phyloP scores from a whole-genome alignment of 2,329 filamentous ascomycete genomes.

The Ascochyta clinopodiicola region DNA sequence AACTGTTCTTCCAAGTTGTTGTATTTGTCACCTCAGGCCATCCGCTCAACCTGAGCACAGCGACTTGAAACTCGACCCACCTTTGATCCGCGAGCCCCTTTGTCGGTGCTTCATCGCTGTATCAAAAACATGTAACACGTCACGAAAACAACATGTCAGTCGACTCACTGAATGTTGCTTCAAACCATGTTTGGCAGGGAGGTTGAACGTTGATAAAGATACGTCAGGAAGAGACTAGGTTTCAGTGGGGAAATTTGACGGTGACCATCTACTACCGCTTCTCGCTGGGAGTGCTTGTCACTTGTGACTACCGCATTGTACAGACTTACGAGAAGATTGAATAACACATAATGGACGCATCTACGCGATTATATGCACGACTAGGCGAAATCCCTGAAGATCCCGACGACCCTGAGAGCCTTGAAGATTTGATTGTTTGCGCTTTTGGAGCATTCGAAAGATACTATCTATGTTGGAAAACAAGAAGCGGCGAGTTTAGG shows the following conservation, averaged over 20 bases:
- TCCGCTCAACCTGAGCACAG: neutral
- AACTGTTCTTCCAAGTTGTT: neutral
- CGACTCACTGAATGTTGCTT: constrained; percentile 4
- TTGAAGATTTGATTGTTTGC: constrained; percentile 48
- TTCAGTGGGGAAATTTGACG: neutral
- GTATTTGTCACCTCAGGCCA: neutral
- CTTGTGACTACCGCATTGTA: neutral
- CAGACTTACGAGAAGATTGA: neutral
- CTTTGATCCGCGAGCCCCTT: constrained; percentile 16
- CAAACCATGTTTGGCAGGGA: neutral
- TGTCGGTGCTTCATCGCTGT: constrained; percentile 24
- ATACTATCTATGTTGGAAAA: constrained; percentile 52
- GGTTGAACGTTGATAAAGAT: neutral
- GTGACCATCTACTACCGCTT: neutral
- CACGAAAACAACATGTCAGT: constrained; percentile 19
- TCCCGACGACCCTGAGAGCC: constrained; percentile 40
- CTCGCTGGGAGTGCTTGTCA: neutral
- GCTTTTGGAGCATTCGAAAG: constrained; percentile 50
- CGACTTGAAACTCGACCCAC: constrained; percentile 39
- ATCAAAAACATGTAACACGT: constrained; percentile 17
- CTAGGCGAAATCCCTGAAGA: constrained; percentile 43
- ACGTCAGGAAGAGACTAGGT: neutral
- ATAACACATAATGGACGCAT: constrained; percentile 33
- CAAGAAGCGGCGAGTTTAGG: constrained; percentile 40
- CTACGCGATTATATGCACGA: constrained; percentile 41